phyloP scores from a whole-genome alignment of 225 moss, liverwort and hornwort genomes.

The Marchantia polymorpha region DNA sequence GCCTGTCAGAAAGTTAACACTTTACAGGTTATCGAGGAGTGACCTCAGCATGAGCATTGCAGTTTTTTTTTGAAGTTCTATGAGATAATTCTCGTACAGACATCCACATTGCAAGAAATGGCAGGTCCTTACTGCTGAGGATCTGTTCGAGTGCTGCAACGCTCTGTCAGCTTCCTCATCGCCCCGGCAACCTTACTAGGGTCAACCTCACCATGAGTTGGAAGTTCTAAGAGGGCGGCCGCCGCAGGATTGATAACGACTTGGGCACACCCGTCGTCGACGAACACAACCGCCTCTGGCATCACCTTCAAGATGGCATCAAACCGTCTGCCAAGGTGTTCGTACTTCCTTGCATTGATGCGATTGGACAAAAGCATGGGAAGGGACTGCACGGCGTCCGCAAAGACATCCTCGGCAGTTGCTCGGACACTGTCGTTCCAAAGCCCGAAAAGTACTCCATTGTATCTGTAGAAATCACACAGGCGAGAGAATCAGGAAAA shows the following conservation, averaged over 20 bases:
- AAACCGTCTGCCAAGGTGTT: slow-evolving; percentile 70
- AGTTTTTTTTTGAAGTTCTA: too few species aligned
- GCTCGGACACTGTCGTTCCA: slow-evolving; percentile 57
- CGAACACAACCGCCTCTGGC: slow-evolving; percentile 92
- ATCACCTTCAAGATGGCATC: slow-evolving; percentile 89
- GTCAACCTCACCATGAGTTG: slow-evolving; percentile 80
- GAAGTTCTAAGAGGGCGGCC: slow-evolving; percentile 65
- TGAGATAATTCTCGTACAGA: background rate
- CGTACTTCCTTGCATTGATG: slow-evolving; percentile 73
- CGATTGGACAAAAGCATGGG: slow-evolving; percentile 71
- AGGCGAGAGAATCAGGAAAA: background rate
- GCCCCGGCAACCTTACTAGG: slow-evolving; percentile 69
- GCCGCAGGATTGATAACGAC: slow-evolving; percentile 81
- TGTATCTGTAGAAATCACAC: slow-evolving; percentile 33
- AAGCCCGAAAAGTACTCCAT: slow-evolving; percentile 63
- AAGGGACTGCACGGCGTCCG: slow-evolving; percentile 62
- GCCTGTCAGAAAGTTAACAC: too few species aligned
- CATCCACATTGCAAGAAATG: background rate
- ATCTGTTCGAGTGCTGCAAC: slow-evolving; percentile 70
- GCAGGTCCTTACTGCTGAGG: slow-evolving; percentile 53
- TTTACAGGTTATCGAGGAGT: too few species aligned
- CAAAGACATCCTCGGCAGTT: slow-evolving; percentile 60
- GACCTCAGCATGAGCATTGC: too few species aligned
- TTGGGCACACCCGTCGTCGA: slow-evolving; percentile 76
- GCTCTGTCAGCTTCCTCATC: slow-evolving; percentile 72